Evolutionary conservation across 305 asterid genomes (phyloP).

Genomic region (Petunia hybrid): DNA sequence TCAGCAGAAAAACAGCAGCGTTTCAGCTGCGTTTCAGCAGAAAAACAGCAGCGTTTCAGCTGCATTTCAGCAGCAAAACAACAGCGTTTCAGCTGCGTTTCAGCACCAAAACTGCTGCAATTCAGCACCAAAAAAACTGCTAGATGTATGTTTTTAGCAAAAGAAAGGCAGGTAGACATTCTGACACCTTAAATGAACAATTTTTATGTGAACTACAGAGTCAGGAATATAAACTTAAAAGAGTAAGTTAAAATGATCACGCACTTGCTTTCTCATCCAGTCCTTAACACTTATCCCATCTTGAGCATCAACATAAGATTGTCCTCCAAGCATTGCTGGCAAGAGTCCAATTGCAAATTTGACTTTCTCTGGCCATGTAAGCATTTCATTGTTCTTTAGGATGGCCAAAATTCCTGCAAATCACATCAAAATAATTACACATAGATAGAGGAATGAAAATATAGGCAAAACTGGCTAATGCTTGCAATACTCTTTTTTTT

Average conservation of each 20-base stretch:
- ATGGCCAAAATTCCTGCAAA: constrained; percentile 88
- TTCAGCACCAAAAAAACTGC: too few species aligned
- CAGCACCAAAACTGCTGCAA: too few species aligned
- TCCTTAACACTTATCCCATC: constrained; percentile 91
- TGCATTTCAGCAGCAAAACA: too few species aligned
- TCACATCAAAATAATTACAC: neutral
- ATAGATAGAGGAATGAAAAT: neutral
- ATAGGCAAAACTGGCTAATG: constrained; percentile 3
- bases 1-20: too few species aligned
- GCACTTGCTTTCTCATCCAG: constrained; percentile 95
- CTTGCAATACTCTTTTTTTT: too few species aligned
- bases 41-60: too few species aligned
- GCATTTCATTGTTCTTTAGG: constrained; percentile 98
- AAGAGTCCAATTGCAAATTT: constrained; percentile 96
- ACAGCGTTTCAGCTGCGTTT: too few species aligned
- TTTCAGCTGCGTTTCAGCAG: too few species aligned
- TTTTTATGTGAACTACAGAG: neutral
- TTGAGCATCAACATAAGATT: constrained; percentile 96
- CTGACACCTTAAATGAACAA: constrained; percentile 7
- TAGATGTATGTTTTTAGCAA: neutral
- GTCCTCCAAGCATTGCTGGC: constrained; percentile 99
- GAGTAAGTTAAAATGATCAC: constrained; percentile 29
- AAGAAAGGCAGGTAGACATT: neutral
- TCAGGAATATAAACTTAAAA: constrained; percentile 14
- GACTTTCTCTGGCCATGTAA: constrained; percentile 95